Base-by-base conservation (phyloP, 768 basidiomycete species). In the Peribolospora baueri region DNA sequence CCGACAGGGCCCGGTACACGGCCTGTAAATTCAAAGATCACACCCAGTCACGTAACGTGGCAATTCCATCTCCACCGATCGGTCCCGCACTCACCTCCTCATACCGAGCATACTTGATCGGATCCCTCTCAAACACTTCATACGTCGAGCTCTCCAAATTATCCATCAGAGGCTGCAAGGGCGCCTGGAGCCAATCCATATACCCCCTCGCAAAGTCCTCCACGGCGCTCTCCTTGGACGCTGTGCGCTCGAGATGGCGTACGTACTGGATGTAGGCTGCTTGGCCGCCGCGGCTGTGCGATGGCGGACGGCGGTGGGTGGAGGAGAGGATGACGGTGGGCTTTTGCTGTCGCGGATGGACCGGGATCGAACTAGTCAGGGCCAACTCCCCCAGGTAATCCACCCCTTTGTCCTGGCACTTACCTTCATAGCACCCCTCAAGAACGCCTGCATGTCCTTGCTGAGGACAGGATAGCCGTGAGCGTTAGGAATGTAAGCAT, bases 391-490 rank as follows among this genome's bases (percentile, higher is more conserved):
- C 14, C 40, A 9, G 36, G 42, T 7, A 10, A 50, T 8, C n/a
- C n/a, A 9, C 25, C 5, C 6, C 14, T 10, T 10, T 25, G 39
- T 7, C 14, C 7, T 4, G 46, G 39, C 57, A 68, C 77, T 67
- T 65, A 78, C 85, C 70, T 83, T 81, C 77, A 90, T 83, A 69
- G 82, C 79, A 57, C 86, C 79, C 58, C 81, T 79, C 54, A 97
- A 76, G 70, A 98, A 95, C 1, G 75, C 74, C 62, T 98, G 93
- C 3, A 86, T 83, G 7, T 80, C 79, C 68, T 95, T 97, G 9
- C 85, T 83, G 13, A 98, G 75, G 5, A 98, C 93, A 0, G 93
- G 93, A 66, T 93, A 98, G 3, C 88, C 91, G 69, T 93, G 91
- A 52, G 79, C 75, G 66, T 98, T 98, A 8, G 88, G 79, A 62